phyloP scores from a whole-genome alignment of 257 asterid genomes.

The Solanum okadae region DNA sequence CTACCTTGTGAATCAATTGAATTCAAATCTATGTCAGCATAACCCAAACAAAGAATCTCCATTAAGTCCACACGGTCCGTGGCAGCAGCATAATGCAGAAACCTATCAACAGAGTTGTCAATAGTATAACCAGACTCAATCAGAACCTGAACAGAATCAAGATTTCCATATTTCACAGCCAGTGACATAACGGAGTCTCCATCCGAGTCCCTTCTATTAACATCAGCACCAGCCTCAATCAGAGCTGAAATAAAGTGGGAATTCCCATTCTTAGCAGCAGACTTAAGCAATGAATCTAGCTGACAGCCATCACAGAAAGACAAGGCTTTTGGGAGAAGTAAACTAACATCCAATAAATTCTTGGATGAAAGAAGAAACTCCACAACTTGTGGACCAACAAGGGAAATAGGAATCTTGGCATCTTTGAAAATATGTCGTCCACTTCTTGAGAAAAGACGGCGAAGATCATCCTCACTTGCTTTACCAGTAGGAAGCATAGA shows the following conservation, averaged over 20 bases:
- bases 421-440: conserved; percentile 66
- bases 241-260: conserved; percentile 22
- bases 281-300: conserved; percentile 34
- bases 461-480: conserved; percentile 58
- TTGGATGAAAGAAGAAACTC: conserved; percentile 36
- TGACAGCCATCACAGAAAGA: conserved; percentile 40
- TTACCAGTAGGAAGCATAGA: conserved; percentile 79
- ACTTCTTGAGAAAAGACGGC: conserved; percentile 48
- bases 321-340: conserved; percentile 34
- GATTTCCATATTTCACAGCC: conserved; percentile 39
- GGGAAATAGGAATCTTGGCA: conserved; percentile 37
- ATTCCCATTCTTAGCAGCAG: conserved; percentile 33
- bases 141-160: conserved; percentile 27
- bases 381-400: conserved; percentile 49
- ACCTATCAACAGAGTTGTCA: conserved; percentile 16
- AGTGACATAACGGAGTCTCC: conserved; percentile 25
- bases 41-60: conserved; percentile 36
- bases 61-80: conserved; percentile 35
- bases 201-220: conserved; percentile 14
- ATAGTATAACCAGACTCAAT: conserved; percentile 37
- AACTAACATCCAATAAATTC: conserved; percentile 18
- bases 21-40: conserved; percentile 41
- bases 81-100: conserved; percentile 44
- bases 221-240: conserved; percentile 61
- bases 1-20: conserved; percentile 20